Evolutionary conservation across 306 rosid genomes (phyloP).

Genomic region (Alnus glutinosa): DNA sequence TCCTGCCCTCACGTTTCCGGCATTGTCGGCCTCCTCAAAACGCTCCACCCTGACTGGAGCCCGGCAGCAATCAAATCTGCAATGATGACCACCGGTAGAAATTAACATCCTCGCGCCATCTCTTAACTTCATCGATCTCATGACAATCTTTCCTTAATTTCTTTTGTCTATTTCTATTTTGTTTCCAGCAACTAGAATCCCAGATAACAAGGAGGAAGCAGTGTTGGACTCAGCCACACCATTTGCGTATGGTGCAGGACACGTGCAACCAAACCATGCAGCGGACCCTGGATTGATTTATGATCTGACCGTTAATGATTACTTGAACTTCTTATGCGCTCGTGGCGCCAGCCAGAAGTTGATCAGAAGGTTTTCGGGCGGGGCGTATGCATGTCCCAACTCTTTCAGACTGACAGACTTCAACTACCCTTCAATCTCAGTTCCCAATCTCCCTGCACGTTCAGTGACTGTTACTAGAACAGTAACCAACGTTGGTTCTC

Average conservation of each 20-base stretch:
- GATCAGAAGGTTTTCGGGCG: slow-evolving; percentile 26
- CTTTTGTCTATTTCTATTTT: neutral
- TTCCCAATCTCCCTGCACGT: slow-evolving; percentile 4
- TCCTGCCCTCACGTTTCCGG: slow-evolving; percentile 74
- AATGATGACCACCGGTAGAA: slow-evolving; percentile 63
- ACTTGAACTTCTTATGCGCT: slow-evolving; percentile 60
- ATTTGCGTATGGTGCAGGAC: slow-evolving; percentile 59
- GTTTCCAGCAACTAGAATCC: slow-evolving; percentile 30
- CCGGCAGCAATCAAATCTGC: slow-evolving; percentile 70
- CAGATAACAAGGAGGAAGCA: slow-evolving; percentile 18
- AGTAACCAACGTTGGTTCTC: slow-evolving; percentile 56
- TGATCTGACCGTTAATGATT: slow-evolving; percentile 39
- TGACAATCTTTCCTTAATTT: too few relatives aligned
- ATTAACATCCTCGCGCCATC: too few relatives aligned
- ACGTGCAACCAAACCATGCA: slow-evolving; percentile 54
- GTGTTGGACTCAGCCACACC: slow-evolving; percentile 45
- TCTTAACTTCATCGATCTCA: too few relatives aligned
- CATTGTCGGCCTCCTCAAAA: slow-evolving; percentile 44
- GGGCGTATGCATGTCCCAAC: slow-evolving; percentile 35
- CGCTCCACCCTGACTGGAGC: slow-evolving; percentile 64
- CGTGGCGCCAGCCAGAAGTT: slow-evolving; percentile 36
- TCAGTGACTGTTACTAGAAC: slow-evolving; percentile 38
- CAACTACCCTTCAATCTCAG: slow-evolving; percentile 65
- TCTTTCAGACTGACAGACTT: slow-evolving; percentile 41
- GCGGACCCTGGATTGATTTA: slow-evolving; percentile 66